Evolutionary conservation across 225 moss, liverwort and hornwort genomes (phyloP), one percentile per base, ranked within the genome.

Genomic region (Climacium dendroides): DNA sequence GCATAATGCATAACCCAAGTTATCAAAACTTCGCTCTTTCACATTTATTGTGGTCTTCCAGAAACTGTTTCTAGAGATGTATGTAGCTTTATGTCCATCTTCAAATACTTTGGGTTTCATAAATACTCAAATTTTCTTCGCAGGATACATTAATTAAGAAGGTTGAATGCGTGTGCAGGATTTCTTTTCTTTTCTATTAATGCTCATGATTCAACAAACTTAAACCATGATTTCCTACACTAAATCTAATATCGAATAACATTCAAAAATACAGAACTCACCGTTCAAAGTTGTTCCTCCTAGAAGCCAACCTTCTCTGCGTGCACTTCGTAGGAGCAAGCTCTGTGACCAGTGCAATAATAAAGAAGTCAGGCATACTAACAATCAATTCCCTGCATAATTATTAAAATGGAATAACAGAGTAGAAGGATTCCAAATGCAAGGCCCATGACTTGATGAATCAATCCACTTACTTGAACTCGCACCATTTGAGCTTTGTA

Each of bases 401-500:
- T 62, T 55, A 54, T 37, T 17, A 48, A 88, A 55, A 48, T 32
- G 26, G 72, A 71, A 74, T 13, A 67, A 57, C 48, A 70, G 67
- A 88, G 70, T 64, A 76, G 50, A 84, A 81, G 52, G 71, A 45
- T 73, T 88, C 84, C 65, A 76, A 84, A 80, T 45, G 78, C 23
- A 65, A 34, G 84, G 69, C 28, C 48, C 87, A 47, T 83, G 84
- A 79, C 72, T 71, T 25, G 65, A 74, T 83, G 16, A 75, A 86
- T 69, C 72, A 61, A 41, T 79, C 58, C 84, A 90, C 92, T 91
- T 91, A 94, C 92, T 90, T 94, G 94, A 30, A 94, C 91, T 83
- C 94, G 94, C 86, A 92, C 92, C 94, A 94, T 94, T 91, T 94
- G 94, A 87, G 94, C 92, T 94, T 94, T 94, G 89, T 94, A 94